Evolutionary conservation across 75 land plant species (phyloP), one percentile per base, ranked within the genome.

Genomic region (Selaginella moellendorffii): DNA sequence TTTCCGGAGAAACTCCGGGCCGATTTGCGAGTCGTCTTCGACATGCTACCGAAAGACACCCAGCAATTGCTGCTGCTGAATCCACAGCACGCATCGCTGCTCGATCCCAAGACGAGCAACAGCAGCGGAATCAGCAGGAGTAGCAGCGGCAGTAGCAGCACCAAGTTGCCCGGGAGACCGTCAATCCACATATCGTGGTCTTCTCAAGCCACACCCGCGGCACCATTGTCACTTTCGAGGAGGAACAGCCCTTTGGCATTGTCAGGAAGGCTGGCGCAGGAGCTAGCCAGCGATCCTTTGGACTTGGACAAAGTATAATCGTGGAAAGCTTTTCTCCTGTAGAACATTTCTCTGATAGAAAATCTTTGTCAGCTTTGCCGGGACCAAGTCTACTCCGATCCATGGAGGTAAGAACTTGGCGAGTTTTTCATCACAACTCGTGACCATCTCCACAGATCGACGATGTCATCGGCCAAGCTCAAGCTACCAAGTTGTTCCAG

Each of bases 381-480:
- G 77, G 82, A 63, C 71, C 80, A 59, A 83, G 85, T 51, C 68
- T 89, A 63, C 73, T 95, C 52, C 64, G 99, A 59, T 84, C 90
- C 62, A 61, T 68, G 28, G 97, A 95, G 75, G 99, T 95, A 80
- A n/a, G n/a, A n/a, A n/a, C n/a, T n/a, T n/a, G n/a, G n/a, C n/a
- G n/a, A n/a, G n/a, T n/a, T n/a, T n/a, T n/a, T n/a, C n/a, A n/a
- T n/a, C n/a, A n/a, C n/a, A n/a, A n/a, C n/a, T n/a, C n/a, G n/a
- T n/a, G n/a, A n/a, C n/a, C n/a, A 1, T 67, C 54, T 64, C 1
- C 61, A 18, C 79, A 93, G 99, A 84, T 95, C 54, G 99, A 95
- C 66, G 97, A 95, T 53, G 96, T 89, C 28, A 95, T 89, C 27
- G 77, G 68, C 68, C 87, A 90, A 82, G 99, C 99, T 24, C 96